A percentile compares a stretch with the other conserved stretches of the same genome.
Evolutionary conservation across 2,329 filamentous ascomycete genomes (phyloP).

Genomic region (Fusarium torulosum): DNA sequence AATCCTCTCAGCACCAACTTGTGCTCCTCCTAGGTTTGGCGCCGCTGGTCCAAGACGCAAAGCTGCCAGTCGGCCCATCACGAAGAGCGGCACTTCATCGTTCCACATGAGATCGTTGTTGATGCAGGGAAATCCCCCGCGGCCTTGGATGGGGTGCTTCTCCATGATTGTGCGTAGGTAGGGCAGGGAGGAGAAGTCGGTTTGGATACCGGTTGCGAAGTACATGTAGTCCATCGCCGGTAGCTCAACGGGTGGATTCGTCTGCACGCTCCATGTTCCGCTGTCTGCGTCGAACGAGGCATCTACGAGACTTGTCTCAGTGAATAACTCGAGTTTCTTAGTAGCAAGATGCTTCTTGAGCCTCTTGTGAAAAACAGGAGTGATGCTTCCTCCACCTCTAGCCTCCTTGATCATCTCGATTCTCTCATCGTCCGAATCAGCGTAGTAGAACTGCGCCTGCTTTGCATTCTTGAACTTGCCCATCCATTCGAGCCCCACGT

Average conservation of each 20-base stretch:
- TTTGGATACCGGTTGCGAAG: constrained; percentile 79
- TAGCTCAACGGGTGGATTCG: constrained; percentile 65
- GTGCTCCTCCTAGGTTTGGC: constrained; percentile 79
- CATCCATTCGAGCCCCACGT: constrained; percentile 82
- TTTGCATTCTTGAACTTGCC: constrained; percentile 84
- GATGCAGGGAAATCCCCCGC: constrained; percentile 77
- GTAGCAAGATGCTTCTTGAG: constrained; percentile 69
- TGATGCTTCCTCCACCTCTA: constrained; percentile 82
- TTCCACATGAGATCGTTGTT: constrained; percentile 83
- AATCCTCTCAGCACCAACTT: constrained; percentile 78
- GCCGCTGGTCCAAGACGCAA: constrained; percentile 79
- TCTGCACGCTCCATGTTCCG: constrained; percentile 59
- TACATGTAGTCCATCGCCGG: constrained; percentile 77
- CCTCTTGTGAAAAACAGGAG: constrained; percentile 74
- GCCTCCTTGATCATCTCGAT: constrained; percentile 74
- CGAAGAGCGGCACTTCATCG: constrained; percentile 77
- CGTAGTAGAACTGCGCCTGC: constrained; percentile 82
- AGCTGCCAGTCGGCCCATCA: constrained; percentile 75
- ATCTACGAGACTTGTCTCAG: constrained; percentile 67
- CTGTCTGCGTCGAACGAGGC: constrained; percentile 62
- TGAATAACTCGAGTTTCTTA: constrained; percentile 67
- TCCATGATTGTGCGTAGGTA: constrained; percentile 70
- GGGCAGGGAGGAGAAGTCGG: constrained; percentile 70
- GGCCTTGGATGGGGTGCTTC: constrained; percentile 70
- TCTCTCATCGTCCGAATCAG: constrained; percentile 77